Evolutionary conservation across 352 stramenopile species (phyloP).

Genomic region (Plasmopara viticola): DNA sequence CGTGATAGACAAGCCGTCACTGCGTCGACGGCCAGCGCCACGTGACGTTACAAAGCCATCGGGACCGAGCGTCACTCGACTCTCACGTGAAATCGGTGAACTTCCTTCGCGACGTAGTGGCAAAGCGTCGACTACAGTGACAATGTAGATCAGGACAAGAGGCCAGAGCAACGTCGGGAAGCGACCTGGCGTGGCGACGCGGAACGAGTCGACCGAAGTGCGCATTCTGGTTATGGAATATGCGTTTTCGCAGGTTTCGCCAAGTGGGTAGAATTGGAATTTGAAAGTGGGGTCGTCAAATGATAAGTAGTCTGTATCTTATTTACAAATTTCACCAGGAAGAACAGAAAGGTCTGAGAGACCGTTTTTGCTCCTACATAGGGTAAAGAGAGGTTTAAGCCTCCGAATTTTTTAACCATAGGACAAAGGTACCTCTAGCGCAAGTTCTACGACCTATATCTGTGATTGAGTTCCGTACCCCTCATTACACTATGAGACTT

Average conservation of each 20-base stretch:
- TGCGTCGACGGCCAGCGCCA: conserved; percentile 18
- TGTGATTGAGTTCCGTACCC: too few relatives aligned
- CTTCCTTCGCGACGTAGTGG: conserved; percentile 7
- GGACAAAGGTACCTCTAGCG: too few relatives aligned
- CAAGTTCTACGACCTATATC: too few relatives aligned
- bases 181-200: conserved; percentile 4
- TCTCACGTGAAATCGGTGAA: conserved; percentile 11
- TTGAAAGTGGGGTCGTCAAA: conserved; percentile 3
- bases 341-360: too few relatives aligned
- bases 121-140: background rate
- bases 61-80: conserved; percentile 13
- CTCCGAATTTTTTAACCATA: too few relatives aligned
- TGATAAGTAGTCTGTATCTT: too few relatives aligned
- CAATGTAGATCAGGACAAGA: conserved; percentile 15
- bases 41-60: conserved; percentile 20
- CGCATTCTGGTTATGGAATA: conserved; percentile 16
- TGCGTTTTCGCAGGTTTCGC: conserved; percentile 11
- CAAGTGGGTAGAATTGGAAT: too few relatives aligned
- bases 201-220: conserved; percentile 5
- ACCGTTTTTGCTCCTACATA: too few relatives aligned
- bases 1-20: conserved; percentile 39
- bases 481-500: too few relatives aligned
- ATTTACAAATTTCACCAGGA: too few relatives aligned
- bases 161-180: conserved; percentile 8
- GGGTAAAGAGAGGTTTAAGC: too few relatives aligned